Conservation (phyloP, 352 stramenopile genomes). For the Globisporangium ultimum region DNA sequence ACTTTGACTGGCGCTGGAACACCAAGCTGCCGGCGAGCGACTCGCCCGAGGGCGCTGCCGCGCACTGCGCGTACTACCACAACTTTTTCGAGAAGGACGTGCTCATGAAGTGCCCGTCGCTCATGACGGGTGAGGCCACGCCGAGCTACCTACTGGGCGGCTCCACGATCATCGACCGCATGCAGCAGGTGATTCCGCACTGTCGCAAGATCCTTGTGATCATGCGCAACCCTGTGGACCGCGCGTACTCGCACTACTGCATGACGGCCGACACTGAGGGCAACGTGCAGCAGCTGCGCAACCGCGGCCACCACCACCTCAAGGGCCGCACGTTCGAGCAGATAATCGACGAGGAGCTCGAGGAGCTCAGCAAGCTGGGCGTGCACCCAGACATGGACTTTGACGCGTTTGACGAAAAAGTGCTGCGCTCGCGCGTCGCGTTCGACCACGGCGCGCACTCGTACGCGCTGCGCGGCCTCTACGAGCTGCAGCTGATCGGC, state of each 20-base stretch:
- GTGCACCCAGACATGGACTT: slow-evolving; percentile 76
- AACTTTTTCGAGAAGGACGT: slow-evolving; percentile 85
- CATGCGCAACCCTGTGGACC: slow-evolving; percentile 78
- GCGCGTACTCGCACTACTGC: slow-evolving; percentile 88
- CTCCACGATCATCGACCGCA: slow-evolving; percentile 61
- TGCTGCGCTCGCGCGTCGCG: slow-evolving; percentile 37
- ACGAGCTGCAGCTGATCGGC: slow-evolving; percentile 91
- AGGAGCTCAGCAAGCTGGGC: slow-evolving; percentile 49
- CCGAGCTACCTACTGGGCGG: slow-evolving; percentile 90
- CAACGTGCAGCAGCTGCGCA: slow-evolving; percentile 71
- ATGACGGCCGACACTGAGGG: slow-evolving; percentile 82
- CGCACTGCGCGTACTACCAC: slow-evolving; percentile 73
- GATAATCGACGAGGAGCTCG: slow-evolving; percentile 69
- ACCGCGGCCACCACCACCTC: slow-evolving; percentile 72
- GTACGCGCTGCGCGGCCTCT: slow-evolving; percentile 88
- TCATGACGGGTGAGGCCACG: slow-evolving; percentile 92
- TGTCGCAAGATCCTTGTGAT: slow-evolving; percentile 84
- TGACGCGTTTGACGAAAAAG: slow-evolving; percentile 61
- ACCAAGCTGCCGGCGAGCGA: slow-evolving; percentile 46
- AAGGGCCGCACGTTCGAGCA: slow-evolving; percentile 64
- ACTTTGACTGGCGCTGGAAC: slow-evolving; percentile 98
- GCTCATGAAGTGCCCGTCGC: slow-evolving; percentile 83
- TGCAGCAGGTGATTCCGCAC: slow-evolving; percentile 74
- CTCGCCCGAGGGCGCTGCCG: slow-evolving; percentile 45
- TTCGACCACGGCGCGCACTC: slow-evolving; percentile 79